Evolutionary conservation across 768 basidiomycete species (phyloP).

Genomic region (Mycena indigotica): DNA sequence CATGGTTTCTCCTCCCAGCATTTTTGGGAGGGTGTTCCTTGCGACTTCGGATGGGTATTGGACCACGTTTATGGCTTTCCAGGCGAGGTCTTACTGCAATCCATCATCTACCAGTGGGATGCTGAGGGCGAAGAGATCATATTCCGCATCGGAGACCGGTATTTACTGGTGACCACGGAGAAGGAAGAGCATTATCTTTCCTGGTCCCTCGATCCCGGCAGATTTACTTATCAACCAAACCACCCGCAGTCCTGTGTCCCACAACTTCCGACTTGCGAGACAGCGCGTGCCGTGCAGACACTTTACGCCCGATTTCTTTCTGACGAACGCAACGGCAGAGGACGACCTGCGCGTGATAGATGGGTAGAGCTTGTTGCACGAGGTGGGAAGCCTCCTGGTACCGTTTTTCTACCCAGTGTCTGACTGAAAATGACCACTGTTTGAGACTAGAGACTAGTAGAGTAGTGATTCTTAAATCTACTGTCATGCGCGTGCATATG

Average conservation of each 20-base stretch:
- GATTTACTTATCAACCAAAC: no score
- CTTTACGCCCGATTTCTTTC: neutral
- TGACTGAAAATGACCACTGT: no score
- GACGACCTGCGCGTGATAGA: no score
- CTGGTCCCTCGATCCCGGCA: neutral
- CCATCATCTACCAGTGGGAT: neutral
- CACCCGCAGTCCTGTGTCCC: neutral
- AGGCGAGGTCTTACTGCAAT: neutral
- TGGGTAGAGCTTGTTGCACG: no score
- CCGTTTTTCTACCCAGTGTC: no score
- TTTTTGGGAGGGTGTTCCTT: neutral
- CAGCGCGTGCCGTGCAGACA: neutral
- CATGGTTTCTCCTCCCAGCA: neutral
- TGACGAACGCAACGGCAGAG: neutral
- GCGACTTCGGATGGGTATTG: neutral
- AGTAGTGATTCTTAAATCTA: no score
- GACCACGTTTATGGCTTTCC: neutral
- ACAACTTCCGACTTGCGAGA: neutral
- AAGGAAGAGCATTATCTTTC: neutral
- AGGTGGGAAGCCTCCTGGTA: no score
- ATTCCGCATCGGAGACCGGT: neutral
- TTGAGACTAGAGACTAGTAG: no score
- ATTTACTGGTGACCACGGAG: neutral
- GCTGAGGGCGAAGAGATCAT: neutral
- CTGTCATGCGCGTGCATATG: no score